Evolutionary conservation across 2,329 filamentous ascomycete species (phyloP).

Genomic region (Hymenoscyphus fraxineus): DNA sequence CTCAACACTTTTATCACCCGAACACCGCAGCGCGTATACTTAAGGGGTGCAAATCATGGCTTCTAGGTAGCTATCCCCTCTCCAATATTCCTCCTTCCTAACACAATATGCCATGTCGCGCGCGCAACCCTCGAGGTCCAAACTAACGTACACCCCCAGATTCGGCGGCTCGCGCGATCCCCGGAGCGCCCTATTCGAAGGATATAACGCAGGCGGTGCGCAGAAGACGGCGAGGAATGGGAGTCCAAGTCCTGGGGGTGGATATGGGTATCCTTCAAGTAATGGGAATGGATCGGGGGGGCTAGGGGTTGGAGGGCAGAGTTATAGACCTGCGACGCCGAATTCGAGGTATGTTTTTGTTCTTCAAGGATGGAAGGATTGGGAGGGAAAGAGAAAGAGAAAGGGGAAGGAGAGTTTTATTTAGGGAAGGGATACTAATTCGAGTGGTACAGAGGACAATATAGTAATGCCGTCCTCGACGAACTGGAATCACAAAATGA

Average conservation of each 20-base stretch:
- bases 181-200: constrained; percentile 70
- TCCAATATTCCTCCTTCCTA: neutral
- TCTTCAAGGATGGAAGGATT: neutral
- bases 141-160: constrained; percentile 39
- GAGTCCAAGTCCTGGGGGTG: constrained; percentile 41
- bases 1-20: neutral
- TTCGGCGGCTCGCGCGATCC: constrained; percentile 67
- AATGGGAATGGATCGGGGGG: constrained; percentile 28
- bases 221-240: constrained; percentile 3
- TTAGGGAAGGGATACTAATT: constrained; percentile 2
- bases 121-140: neutral
- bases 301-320: constrained; percentile 30
- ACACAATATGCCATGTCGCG: neutral
- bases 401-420: neutral
- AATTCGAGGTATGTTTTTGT: constrained; percentile 55
- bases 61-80: neutral
- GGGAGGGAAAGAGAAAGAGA: neutral
- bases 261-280: constrained; percentile 49
- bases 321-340: constrained; percentile 66
- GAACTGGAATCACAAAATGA: constrained; percentile 97
- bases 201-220: constrained; percentile 58
- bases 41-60: neutral
- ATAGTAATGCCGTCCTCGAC: constrained; percentile 85
- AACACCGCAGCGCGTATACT: too few species aligned
- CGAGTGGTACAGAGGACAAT: constrained; percentile 65